Base-by-base conservation (phyloP, 768 basidiomycete species). In the Psilocybe tampanensis region DNA sequence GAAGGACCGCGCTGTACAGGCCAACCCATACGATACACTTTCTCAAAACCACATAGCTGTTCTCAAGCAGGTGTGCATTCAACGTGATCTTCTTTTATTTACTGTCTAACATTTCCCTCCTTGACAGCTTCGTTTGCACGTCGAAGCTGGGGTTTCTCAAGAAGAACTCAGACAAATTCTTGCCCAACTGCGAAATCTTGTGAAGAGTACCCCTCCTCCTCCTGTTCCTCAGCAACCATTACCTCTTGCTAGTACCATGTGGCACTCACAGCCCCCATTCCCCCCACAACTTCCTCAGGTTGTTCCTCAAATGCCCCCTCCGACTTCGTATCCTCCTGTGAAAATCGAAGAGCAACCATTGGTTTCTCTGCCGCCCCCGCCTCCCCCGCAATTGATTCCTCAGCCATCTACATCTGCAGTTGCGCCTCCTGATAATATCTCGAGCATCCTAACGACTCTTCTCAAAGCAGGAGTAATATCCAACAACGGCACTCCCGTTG, bases 401-500 rank as follows among this genome's bases (percentile, higher is more conserved):
- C 29, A 52, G 13, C 44, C 54, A 19, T 54, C 65, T 3, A 54
- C 65, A 19, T 45, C 60, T 15, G 43, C 76, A 41, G 60, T 72
- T 9, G 55, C 66, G 44, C 58, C 76, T 44, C 54, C 72, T 32
- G 71, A 64, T 41, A 79, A 80, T 63, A 83, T 90, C 56, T 68
- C 82, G 29, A 81, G 79, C 66, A 75, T 92, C 33, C 80, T 86
- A 57, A 85, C 83, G 42, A 85, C 86, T 2, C 79, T 94, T 22
- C 68, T 92, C 52, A 91, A 88, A 71, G 88, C 92, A n/a, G 92
- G 92, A 55, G 81, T 92, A 8, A 84, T 92, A 21, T 78, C 85
- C 22, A 74, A 79, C 39, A 79, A 75, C 43, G 76, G 74, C 34
- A 83, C 85, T 18, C 80, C 86, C 6, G 66, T 72, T 23, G 81